These are phyloP conservation scores for Coemansia interrupta DNA, from an alignment of 192 early-diverging fungal genomes.

Conservation along the genomic window DNA sequence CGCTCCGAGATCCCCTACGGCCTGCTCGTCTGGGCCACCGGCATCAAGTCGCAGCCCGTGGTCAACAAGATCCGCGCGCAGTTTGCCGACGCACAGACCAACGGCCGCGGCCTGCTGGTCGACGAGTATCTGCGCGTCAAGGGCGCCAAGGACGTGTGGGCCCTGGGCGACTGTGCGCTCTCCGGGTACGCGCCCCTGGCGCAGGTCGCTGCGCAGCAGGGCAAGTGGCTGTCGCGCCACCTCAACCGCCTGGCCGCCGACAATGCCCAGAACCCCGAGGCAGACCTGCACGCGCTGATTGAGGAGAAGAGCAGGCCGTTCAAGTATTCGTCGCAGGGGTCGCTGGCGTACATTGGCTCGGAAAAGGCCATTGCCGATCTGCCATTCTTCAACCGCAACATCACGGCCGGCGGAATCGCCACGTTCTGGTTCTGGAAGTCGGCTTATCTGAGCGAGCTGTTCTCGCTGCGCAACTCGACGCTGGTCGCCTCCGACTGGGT, in stretches of 20 bases:
- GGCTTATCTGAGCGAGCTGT: constrained; percentile 73
- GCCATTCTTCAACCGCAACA: constrained; percentile 68
- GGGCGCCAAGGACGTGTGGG: constrained; percentile 68
- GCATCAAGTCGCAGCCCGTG: constrained; percentile 64
- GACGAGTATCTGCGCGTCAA: constrained; percentile 75
- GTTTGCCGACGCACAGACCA: constrained; percentile 41
- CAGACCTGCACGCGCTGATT: constrained; percentile 26
- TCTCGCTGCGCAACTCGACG: constrained; percentile 76
- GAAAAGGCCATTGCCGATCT: constrained; percentile 94
- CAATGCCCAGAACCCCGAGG: constrained; percentile 2
- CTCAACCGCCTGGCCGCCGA: constrained; percentile 53
- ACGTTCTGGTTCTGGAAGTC: constrained; percentile 78
- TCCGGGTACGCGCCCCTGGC: constrained; percentile 75
- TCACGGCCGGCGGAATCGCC: constrained; percentile 63
- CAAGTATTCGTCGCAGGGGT: constrained; percentile 82
- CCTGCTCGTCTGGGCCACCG: constrained; percentile 74
- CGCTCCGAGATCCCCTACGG: constrained; percentile 61
- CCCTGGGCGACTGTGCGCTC: constrained; percentile 88
- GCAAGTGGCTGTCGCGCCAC: constrained; percentile 73
- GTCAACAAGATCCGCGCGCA: constrained; percentile 52
- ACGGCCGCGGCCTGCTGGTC: constrained; percentile 62
- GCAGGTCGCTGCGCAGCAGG: constrained; percentile 88
- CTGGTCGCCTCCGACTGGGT: constrained; percentile 88
- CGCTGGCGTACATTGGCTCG: constrained; percentile 88
- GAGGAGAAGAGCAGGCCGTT: constrained; percentile 56